Base-by-base conservation (phyloP, 164 flowering plant species). In the Warburgia ugandensis region DNA sequence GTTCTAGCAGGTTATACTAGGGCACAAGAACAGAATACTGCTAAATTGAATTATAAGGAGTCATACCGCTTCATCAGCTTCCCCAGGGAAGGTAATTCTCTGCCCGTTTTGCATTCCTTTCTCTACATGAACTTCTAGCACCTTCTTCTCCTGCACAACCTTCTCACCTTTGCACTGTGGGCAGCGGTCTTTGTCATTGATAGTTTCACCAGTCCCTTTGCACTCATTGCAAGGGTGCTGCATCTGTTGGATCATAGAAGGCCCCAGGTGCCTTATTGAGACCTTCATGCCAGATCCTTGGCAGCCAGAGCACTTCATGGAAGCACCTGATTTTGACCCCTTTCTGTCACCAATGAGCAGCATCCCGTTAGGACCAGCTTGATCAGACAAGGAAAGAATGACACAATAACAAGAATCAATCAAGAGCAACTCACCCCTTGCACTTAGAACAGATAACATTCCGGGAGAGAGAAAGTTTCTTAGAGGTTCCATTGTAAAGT, bases 101-200 rank as follows among this genome's bases (percentile, higher is more conserved):
- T 87, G 96, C 3, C 84, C 83, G 63, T 82, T 67, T 54, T 84
- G 90, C 96, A 87, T 87, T 0, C 96, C 96, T 72, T 84, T 87
- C 61, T 87, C 96, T n/a, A 84, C 96, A 48, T 49, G 14, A 1
- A 84, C 96, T 64, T 87, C 96, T 30, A 88, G 31, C 2, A 84
- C 94, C 61, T 88, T 88, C 77, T 88, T 88, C 71, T 88, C 86
- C 45, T 62, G 86, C 3, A 79, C 80, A 41, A 88, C 94, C 69
- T 88, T 88, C 61, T 88, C 91, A n/a, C 94, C 96, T 30, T 76
- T 88, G 67, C 94, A 88, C 14, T 62, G 75, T 1, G 94, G 66
- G 73, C 96, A 88, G 0, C 96, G 79, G 49, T 88, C 96, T 43
- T 67, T 83, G 13, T 88, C 94, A 36, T 9, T 76, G 21, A 88